A percentile compares a stretch with the other conserved stretches of the same genome.
Conservation (phyloP, 2,329 filamentous ascomycete genomes). For the Myriosclerotinia curreyana region DNA sequence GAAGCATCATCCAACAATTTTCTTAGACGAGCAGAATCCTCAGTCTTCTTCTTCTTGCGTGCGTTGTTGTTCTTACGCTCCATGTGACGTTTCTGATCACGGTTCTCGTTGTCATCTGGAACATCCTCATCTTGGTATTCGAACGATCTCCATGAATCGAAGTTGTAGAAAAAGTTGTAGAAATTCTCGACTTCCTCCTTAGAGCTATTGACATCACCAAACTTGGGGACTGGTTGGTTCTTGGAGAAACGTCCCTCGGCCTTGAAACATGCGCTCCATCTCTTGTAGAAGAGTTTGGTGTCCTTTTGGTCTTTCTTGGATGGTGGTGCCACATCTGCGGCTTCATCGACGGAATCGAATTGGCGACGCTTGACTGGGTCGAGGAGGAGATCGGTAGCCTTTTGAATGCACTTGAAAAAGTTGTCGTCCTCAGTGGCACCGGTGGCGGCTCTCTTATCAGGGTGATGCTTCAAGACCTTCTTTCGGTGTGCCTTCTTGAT, state of each 20-base stretch:
- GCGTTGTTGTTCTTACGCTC: constrained; percentile 98
- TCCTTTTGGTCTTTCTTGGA: constrained; percentile 85
- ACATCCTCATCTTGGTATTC: constrained; percentile 99
- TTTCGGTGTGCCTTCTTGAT: constrained; percentile 99
- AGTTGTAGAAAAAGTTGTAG: constrained; percentile 99
- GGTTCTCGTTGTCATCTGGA: constrained; percentile 97
- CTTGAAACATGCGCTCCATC: constrained; percentile 88
- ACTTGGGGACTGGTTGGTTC: constrained; percentile 77
- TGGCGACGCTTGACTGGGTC: constrained; percentile 91
- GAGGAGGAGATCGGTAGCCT: constrained; percentile 87
- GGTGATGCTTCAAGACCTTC: constrained; percentile 99
- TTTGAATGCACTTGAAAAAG: constrained; percentile 99
- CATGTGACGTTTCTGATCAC: constrained; percentile 96
- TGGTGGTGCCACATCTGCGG: constrained; percentile 86
- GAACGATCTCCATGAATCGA: constrained; percentile 96
- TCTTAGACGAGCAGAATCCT: constrained; percentile 88
- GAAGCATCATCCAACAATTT: constrained; percentile 85
- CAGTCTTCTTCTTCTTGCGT: constrained; percentile 98
- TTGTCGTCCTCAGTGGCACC: constrained; percentile 88
- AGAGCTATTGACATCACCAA: constrained; percentile 79
- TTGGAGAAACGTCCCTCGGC: constrained; percentile 92
- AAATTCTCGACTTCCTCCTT: constrained; percentile 91
- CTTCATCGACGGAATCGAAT: constrained; percentile 95
- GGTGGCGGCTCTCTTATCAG: constrained; percentile 94
- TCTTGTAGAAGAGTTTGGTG: constrained; percentile 83